Percentiles rank a stretch among this genome's conserved stretches.
phyloP scores from a whole-genome alignment of 768 basidiomycete genomes.

The Suillus occidentalis region DNA sequence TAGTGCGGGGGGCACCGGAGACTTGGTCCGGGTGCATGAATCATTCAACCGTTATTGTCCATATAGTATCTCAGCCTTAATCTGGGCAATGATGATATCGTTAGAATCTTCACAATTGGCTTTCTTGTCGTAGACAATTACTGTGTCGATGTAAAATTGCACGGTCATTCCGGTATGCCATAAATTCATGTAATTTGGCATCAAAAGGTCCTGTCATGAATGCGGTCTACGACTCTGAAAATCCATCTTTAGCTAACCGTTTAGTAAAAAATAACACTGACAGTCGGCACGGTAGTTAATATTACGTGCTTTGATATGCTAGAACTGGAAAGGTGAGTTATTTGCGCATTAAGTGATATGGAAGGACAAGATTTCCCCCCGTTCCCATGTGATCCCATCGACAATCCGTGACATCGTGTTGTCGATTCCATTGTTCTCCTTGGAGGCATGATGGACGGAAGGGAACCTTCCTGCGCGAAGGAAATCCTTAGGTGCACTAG shows the following conservation, averaged over 20 bases:
- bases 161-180: not conserved
- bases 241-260: not conserved
- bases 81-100: not conserved
- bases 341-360: not conserved
- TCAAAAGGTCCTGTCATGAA: not conserved
- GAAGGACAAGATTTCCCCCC: not conserved
- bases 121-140: too few relatives aligned
- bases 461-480: not conserved
- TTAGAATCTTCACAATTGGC: not conserved
- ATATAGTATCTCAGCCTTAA: not conserved
- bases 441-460: not conserved
- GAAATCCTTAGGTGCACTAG: not conserved
- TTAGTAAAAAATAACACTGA: not conserved
- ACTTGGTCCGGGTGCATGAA: not conserved
- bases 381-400: not conserved
- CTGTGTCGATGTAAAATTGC: not conserved
- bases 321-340: not conserved
- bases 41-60: not conserved
- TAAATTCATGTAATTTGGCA: not conserved
- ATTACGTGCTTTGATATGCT: not conserved
- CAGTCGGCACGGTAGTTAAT: too few relatives aligned
- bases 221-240: not conserved
- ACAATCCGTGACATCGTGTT: not conserved
- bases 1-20: not conserved
- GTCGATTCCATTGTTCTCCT: not conserved